Conservation (phyloP, 164 flowering plant genomes). For the Nelumbo lutea region DNA sequence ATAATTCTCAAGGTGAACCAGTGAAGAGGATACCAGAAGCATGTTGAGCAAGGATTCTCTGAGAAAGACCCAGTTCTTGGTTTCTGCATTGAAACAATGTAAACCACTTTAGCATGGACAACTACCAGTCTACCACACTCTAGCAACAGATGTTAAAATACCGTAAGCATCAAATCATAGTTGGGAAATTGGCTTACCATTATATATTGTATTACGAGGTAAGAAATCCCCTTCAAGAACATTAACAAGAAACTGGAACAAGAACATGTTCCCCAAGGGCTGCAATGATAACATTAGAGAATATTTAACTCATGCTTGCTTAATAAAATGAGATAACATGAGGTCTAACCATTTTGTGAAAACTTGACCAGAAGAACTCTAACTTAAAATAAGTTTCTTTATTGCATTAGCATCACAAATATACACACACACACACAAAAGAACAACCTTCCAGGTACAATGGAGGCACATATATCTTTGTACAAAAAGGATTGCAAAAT, state of each 20-base stretch:
- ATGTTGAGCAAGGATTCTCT: slow-evolving; percentile 61
- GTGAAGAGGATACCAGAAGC: slow-evolving; percentile 61
- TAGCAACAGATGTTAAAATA: slow-evolving; percentile 1
- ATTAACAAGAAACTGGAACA: slow-evolving; percentile 67
- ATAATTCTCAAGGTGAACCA: slow-evolving; percentile 8
- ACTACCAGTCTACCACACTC: neutral
- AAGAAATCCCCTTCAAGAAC: slow-evolving; percentile 66
- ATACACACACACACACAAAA: neutral
- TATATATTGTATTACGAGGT: slow-evolving; percentile 45
- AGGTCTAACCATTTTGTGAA: neutral
- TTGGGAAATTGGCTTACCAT: slow-evolving; percentile 36
- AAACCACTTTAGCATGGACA: neutral
- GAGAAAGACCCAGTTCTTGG: slow-evolving; percentile 49
- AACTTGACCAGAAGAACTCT: neutral
- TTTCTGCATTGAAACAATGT: slow-evolving; percentile 46
- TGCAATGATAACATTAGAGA: slow-evolving; percentile 28
- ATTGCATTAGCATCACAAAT: neutral
- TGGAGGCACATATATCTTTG: too few relatives aligned
- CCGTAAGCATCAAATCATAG: neutral
- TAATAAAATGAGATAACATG: neutral
- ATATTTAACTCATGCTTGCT: neutral
- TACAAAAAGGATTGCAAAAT: too few relatives aligned
- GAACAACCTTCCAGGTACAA: too few relatives aligned
- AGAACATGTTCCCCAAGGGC: slow-evolving; percentile 55
- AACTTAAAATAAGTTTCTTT: too few relatives aligned